Evolutionary conservation across 2,329 filamentous ascomycete genomes (phyloP).

Genomic region (Aspergillus oerlinghausenensis): DNA sequence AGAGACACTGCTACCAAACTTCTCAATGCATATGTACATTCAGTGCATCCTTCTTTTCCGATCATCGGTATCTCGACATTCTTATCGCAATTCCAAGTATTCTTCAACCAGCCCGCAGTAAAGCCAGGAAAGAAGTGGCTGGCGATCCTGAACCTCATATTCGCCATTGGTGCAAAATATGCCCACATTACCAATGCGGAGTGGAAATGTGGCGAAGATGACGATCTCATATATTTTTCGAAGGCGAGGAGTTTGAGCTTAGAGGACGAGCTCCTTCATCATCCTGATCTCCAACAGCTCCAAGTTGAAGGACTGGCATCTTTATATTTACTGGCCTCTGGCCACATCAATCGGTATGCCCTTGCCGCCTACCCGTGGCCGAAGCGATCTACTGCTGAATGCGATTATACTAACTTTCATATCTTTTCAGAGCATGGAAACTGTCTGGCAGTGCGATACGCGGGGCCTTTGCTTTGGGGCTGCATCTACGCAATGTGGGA

Average conservation of each 20-base stretch:
- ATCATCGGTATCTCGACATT: constrained; percentile 41
- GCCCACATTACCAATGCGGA: constrained; percentile 34
- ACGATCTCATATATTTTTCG: constrained; percentile 40
- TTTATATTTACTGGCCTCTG: constrained; percentile 38
- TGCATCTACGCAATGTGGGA: constrained; percentile 41
- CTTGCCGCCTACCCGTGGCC: background rate
- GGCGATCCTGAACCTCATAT: constrained; percentile 43
- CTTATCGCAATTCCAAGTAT: constrained; percentile 38
- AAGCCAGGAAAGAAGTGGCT: constrained; percentile 39
- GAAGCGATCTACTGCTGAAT: background rate
- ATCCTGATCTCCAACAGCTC: constrained; percentile 41
- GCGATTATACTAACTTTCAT: constrained; percentile 1
- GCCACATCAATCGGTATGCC: constrained; percentile 41
- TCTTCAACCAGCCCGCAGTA: constrained; percentile 30
- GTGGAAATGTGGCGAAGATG: constrained; percentile 33
- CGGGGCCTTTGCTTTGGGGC: constrained; percentile 37
- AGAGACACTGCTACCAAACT: constrained; percentile 35
- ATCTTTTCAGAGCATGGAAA: constrained; percentile 37
- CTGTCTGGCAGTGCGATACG: constrained; percentile 38
- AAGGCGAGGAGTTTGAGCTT: constrained; percentile 37
- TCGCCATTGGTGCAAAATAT: constrained; percentile 41
- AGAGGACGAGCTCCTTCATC: constrained; percentile 36
- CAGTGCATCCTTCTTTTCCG: constrained; percentile 43
- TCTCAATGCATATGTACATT: constrained; percentile 38
- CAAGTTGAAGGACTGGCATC: constrained; percentile 41